Base-by-base conservation (phyloP, 163 green algal species). In the Scenedesmus sp. region DNA sequence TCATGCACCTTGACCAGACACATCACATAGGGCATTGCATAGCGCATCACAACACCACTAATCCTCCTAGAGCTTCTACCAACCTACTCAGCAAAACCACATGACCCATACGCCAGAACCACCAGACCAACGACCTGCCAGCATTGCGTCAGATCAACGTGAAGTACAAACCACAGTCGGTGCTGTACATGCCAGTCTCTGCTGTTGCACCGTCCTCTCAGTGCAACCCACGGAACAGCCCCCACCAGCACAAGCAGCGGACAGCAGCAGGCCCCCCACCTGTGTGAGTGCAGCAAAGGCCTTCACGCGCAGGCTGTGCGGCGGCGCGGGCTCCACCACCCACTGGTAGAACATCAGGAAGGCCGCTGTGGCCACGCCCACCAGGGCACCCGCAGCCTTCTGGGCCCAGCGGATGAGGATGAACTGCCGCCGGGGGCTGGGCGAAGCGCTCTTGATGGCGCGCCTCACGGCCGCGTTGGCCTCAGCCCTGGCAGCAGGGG, bases 311-410 rank as follows among this genome's bases (percentile, higher is more conserved):
- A 95, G 93, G 35, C 92, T 95, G 72, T 94, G 92, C 13, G 95
- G 93, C 4, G 94, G 91, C 2, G 97, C 96, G 9, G 97, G 96
- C 92, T 99, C 97, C 59, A 99, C 94, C 46, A 98, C 90, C 89
- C 94, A 96, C 93, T 98, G 95, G 89, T 99, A 99, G 78, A 97
- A 95, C 44, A 97, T 92, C 37, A 98, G 88, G 73, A 98, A 95
- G 59, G 84, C 65, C 0, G 94, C 93, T 72, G 97, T 95, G 51
- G 95, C 90, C 30, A 96, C 88, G 40, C 96, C 96, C 79, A 95
- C 83, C 15, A 96, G 20, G 87, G 92, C 93, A 49, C 96, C 95
- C 4, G 90, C 94, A 51, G 96, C 81, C 84, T 94, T 94, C 89
- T 96, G 94, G 3, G 82, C 92, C 42, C 92, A 80, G 35, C 92